Evolutionary conservation across 2,329 filamentous ascomycete species (phyloP).

Genomic region (Aureobasidium sp.): DNA sequence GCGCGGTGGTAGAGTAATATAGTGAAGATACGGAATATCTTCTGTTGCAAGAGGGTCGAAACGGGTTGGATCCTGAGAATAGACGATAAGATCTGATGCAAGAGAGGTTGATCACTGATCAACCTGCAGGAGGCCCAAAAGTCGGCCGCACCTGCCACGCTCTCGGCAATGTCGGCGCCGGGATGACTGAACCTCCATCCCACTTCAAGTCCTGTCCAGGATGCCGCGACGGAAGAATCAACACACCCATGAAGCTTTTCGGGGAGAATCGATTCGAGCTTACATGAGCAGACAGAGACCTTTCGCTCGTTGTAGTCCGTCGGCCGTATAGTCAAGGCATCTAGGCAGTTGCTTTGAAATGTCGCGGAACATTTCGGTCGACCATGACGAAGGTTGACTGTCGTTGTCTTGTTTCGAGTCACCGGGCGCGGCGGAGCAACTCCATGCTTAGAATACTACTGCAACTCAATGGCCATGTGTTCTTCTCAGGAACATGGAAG

Average conservation of each 20-base stretch:
- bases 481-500: conserved; percentile 6
- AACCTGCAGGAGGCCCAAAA: not conserved
- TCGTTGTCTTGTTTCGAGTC: conserved; percentile 1
- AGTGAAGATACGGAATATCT: not conserved
- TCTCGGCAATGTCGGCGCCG: not conserved
- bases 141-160: not conserved
- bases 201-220: not conserved
- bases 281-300: not conserved
- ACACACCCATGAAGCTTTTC: not conserved
- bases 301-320: not conserved
- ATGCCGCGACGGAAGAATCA: not conserved
- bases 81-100: not conserved
- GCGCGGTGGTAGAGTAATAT: not conserved
- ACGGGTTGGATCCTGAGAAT: not conserved
- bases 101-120: not conserved
- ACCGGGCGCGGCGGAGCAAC: not conserved
- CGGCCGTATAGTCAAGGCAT: not conserved
- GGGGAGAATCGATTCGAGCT: not conserved
- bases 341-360: conserved; percentile 7
- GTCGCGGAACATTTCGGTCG: not conserved
- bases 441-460: not conserved
- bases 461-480: not conserved
- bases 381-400: not conserved
- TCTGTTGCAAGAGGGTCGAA: not conserved
- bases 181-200: not conserved